A percentile compares a stretch with the other conserved stretches of the same genome.
Evolutionary conservation across 176 grass and related monocot species (phyloP).

Genomic region (Tillandsia fasciculata): DNA sequence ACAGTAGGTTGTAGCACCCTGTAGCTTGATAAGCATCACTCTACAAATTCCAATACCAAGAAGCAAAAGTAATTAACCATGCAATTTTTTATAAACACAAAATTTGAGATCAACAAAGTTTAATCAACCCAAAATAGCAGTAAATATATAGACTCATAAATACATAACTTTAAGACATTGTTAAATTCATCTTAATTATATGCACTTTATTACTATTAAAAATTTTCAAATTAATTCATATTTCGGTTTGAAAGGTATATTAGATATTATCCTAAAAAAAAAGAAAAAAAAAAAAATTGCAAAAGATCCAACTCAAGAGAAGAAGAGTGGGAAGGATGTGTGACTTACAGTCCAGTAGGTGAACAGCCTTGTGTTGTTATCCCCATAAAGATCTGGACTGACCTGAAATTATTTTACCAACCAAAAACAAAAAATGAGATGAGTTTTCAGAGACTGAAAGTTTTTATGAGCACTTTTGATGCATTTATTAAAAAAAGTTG

Average conservation of each 20-base stretch:
- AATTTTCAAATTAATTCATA: too few relatives aligned
- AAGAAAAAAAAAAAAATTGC: too few relatives aligned
- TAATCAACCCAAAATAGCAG: too few relatives aligned
- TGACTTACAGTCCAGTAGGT: slow-evolving; percentile 85
- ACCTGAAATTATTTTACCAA: slow-evolving; percentile 32
- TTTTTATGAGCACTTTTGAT: neutral
- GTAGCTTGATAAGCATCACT: slow-evolving; percentile 82
- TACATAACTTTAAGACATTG: too few relatives aligned
- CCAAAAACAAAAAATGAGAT: neutral
- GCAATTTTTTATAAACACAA: neutral
- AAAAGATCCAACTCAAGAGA: too few relatives aligned
- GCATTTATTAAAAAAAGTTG: neutral
- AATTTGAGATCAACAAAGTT: neutral
- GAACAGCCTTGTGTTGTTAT: slow-evolving; percentile 79
- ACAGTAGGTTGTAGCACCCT: slow-evolving; percentile 85
- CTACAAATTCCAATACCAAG: slow-evolving; percentile 28
- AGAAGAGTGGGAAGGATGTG: neutral
- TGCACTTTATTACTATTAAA: too few relatives aligned
- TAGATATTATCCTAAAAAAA: too few relatives aligned
- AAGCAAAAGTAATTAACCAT: neutral
- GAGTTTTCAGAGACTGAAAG: neutral
- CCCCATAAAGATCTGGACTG: slow-evolving; percentile 84
- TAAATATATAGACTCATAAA: too few relatives aligned
- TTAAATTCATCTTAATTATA: too few relatives aligned
- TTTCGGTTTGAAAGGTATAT: too few relatives aligned